Percentiles rank a stretch among this genome's conserved stretches.
Conservation (phyloP, 352 stramenopile genomes). For the Phytophthora tubulina region DNA sequence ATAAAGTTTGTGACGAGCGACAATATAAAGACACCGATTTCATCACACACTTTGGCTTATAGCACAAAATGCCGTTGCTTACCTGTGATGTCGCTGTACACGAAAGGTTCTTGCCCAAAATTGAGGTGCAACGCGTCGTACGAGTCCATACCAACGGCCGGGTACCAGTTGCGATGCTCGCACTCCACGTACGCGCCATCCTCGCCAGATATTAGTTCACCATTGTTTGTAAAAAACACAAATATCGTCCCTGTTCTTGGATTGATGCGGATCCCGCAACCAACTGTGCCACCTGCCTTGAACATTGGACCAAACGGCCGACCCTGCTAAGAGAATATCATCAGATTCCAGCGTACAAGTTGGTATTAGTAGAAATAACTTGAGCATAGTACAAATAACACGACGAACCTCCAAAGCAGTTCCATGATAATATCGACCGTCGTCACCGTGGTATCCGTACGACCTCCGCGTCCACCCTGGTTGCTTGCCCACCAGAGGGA, state of each 20-base stretch:
- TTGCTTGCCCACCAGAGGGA: slow-evolving; percentile 71
- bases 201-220: slow-evolving; percentile 57
- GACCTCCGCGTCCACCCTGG: slow-evolving; percentile 75
- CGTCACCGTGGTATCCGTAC: slow-evolving; percentile 84
- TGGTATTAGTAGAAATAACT: neutral
- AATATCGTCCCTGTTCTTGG: slow-evolving; percentile 31
- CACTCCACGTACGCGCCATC: slow-evolving; percentile 52
- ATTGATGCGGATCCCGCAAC: slow-evolving; percentile 46
- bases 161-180: slow-evolving; percentile 70
- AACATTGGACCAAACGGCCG: slow-evolving; percentile 46
- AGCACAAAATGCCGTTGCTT: neutral
- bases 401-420: slow-evolving; percentile 49
- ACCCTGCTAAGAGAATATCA: slow-evolving; percentile 37
- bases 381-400: neutral
- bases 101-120: slow-evolving; percentile 85
- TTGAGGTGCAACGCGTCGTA: slow-evolving; percentile 85
- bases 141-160: slow-evolving; percentile 88
- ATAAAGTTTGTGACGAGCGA: neutral
- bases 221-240: slow-evolving; percentile 84
- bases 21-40: too few species aligned
- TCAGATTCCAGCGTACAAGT: slow-evolving; percentile 1
- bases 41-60: too few species aligned
- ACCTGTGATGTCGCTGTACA: slow-evolving; percentile 39
- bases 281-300: slow-evolving; percentile 39
- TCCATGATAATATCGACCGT: slow-evolving; percentile 73